Conservation (phyloP, 2,329 filamentous ascomycete species). For the Sordariomycetes sp. region DNA sequence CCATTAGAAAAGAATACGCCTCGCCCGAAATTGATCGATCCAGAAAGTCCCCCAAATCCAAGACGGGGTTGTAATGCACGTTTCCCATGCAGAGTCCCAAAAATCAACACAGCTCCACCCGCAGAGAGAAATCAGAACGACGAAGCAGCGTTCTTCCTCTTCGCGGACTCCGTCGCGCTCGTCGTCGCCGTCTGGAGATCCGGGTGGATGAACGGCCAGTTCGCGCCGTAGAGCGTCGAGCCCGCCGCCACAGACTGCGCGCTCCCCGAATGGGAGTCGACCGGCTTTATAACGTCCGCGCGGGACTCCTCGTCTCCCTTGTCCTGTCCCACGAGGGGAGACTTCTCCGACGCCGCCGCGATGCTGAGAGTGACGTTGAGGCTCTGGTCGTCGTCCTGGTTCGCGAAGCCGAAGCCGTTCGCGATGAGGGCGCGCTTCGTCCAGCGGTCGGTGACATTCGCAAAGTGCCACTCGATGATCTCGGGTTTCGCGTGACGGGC, state of each 20-base stretch:
- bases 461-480: conserved; percentile 41
- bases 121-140: background rate
- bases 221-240: conserved; percentile 23
- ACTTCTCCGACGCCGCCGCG: conserved; percentile 3
- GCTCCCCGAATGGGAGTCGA: conserved; percentile 2
- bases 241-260: conserved; percentile 7
- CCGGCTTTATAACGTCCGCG: conserved; percentile 6
- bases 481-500: conserved; percentile 39
- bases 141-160: conserved; percentile 4
- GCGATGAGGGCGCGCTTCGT: conserved; percentile 42
- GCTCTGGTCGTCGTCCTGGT: conserved; percentile 7
- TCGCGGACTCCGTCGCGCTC: conserved; percentile 11
- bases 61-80: no score
- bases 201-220: conserved; percentile 36
- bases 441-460: conserved; percentile 44
- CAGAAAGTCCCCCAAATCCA: no score
- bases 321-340: conserved; percentile 6
- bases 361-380: conserved; percentile 2
- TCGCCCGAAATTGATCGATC: no score
- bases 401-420: conserved; percentile 41
- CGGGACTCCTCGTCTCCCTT: conserved; percentile 5
- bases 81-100: no score
- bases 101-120: no score
- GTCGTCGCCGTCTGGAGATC: conserved; percentile 32
- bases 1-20: no score